These are phyloP conservation scores for Scheffersomyces stambukii DNA, from an alignment of 1,139 yeast genomes.

Conservation along the genomic window DNA sequence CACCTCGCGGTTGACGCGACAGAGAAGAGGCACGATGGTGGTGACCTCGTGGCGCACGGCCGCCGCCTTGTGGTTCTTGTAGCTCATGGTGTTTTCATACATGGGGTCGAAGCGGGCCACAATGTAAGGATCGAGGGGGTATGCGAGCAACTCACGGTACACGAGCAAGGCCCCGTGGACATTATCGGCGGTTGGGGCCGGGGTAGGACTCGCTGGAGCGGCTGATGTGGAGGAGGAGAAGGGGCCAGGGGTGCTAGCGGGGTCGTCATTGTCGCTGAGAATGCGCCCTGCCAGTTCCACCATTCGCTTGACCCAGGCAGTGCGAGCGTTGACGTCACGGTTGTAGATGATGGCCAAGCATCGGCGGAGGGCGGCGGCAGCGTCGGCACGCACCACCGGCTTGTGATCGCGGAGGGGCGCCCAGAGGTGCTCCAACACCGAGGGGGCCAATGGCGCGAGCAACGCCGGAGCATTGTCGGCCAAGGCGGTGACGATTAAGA, in stretches of 20 bases:
- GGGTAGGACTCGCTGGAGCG: too few species aligned
- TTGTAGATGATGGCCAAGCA: constrained; percentile 77
- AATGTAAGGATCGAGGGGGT: constrained; percentile 53
- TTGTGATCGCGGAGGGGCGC: constrained; percentile 79
- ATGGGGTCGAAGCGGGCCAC: constrained; percentile 62
- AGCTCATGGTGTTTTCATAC: constrained; percentile 69
- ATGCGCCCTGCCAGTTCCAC: constrained; percentile 54
- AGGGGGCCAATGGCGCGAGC: constrained; percentile 71
- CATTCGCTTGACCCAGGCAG: constrained; percentile 69
- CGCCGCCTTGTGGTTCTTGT: constrained; percentile 73
- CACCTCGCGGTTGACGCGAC: constrained; percentile 69
- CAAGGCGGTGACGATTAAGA: constrained; percentile 74
- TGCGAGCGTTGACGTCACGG: constrained; percentile 68
- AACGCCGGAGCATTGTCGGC: constrained; percentile 88
- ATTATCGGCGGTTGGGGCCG: constrained; percentile 53
- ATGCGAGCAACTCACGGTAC: constrained; percentile 74
- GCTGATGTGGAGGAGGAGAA: constrained; percentile 22
- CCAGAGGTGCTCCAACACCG: constrained; percentile 83
- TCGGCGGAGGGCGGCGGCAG: constrained; percentile 75
- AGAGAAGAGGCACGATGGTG: constrained; percentile 74
- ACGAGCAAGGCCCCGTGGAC: constrained; percentile 85
- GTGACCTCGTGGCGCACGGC: constrained; percentile 82
- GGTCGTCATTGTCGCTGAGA: constrained; percentile 23
- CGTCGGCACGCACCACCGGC: constrained; percentile 70
- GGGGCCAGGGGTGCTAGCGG: constrained; percentile 16